phyloP scores from a whole-genome alignment of 164 flowering plant genomes.

The Pachysandra terminalis region DNA sequence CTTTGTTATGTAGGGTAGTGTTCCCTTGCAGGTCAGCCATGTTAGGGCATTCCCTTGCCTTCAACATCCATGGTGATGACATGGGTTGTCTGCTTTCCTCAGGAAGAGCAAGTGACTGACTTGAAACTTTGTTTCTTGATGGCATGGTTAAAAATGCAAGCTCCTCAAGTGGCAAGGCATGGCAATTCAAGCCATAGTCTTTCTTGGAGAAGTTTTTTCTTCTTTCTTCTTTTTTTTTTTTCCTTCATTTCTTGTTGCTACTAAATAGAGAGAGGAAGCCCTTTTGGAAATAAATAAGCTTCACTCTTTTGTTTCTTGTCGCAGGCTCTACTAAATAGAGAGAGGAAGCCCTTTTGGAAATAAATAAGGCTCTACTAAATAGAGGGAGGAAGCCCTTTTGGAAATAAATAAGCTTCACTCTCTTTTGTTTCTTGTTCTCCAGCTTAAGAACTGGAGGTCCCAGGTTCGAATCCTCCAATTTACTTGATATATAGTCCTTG shows the following conservation, averaged over 20 bases:
- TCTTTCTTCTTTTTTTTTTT: slow-evolving; percentile 8
- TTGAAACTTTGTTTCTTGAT: slow-evolving; percentile 28
- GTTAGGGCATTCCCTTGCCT: slow-evolving; percentile 7
- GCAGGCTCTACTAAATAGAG: background rate
- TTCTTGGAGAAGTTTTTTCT: background rate
- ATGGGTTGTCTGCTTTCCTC: slow-evolving; percentile 24
- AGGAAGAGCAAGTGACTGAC: slow-evolving; percentile 16
- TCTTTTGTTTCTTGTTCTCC: no score
- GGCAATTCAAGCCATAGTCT: slow-evolving; percentile 46
- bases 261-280: slow-evolving; percentile 20
- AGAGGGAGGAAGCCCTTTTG: slow-evolving; percentile 28
- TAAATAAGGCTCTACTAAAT: slow-evolving; percentile 3
- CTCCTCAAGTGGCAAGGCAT: slow-evolving; percentile 37
- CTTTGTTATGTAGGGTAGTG: background rate
- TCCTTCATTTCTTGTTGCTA: background rate
- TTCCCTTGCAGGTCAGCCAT: slow-evolving; percentile 17
- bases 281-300: slow-evolving; percentile 23
- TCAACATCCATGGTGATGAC: slow-evolving; percentile 25
- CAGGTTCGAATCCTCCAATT: no score
- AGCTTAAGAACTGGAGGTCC: no score
- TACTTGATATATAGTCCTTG: no score
- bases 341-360: slow-evolving; percentile 29
- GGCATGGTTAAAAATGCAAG: slow-evolving; percentile 33
- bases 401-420: no score
- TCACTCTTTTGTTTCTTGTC: no score